Evolutionary conservation across 305 asterid species (phyloP).

Genomic region (Fraxinus platypoda): DNA sequence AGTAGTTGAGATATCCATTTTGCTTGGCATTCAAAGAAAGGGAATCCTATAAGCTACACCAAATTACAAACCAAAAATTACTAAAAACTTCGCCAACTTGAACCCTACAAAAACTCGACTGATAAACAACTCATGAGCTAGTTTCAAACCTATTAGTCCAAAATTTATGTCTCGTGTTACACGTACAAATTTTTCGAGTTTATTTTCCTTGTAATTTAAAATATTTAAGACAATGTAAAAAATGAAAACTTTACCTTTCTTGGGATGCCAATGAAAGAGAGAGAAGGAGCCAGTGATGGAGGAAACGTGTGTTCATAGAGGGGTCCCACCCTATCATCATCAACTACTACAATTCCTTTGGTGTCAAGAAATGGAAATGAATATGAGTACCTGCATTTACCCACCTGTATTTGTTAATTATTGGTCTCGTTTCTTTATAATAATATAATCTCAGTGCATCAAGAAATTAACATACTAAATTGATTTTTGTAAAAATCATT

Average conservation of each 20-base stretch:
- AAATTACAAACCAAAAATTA: conserved; percentile 15
- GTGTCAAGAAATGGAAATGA: conserved; percentile 93
- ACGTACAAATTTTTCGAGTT: neutral
- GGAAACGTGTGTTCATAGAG: conserved; percentile 92
- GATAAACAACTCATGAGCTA: neutral
- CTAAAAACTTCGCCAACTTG: neutral
- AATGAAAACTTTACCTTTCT: conserved; percentile 53
- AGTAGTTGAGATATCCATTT: conserved; percentile 81
- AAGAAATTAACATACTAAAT: neutral
- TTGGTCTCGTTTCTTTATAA: neutral
- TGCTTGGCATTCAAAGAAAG: conserved; percentile 96
- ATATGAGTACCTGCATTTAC: conserved; percentile 66
- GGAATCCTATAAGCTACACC: conserved; percentile 69
- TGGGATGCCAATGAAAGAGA: conserved; percentile 84
- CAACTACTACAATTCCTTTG: conserved; percentile 77
- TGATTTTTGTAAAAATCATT: neutral
- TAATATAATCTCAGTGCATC: neutral
- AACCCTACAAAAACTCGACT: neutral
- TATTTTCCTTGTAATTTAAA: neutral
- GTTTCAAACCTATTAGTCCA: neutral
- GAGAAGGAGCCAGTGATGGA: conserved; percentile 85
- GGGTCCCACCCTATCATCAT: conserved; percentile 86
- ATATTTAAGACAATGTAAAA: neutral
- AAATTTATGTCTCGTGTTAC: neutral
- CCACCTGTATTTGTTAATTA: conserved; percentile 17